Base-by-base conservation (phyloP, 1,284 basidiomycete species). In the Pascua guehoae region DNA sequence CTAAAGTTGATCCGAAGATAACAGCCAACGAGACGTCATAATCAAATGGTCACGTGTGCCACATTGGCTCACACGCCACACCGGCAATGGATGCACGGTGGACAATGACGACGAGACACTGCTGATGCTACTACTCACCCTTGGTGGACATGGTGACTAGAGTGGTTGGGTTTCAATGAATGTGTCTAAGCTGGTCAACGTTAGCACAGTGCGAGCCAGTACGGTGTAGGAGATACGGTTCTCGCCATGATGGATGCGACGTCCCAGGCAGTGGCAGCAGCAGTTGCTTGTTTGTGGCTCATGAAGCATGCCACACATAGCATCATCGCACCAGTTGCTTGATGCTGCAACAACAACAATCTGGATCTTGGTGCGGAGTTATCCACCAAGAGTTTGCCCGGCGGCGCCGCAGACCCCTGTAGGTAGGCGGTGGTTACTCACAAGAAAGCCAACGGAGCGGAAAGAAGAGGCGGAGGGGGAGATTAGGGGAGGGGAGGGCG, bases 61-160 rank as follows among this genome's bases (percentile, higher is more conserved):
- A 8, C 4, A 16, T 46, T 9, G 39, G 24, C 47, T n/a, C 36
- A 44, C 18, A n/a, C 32, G 38, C 18, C 46, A 41, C 36, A 42
- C 36, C 36, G 32, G 47, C 48, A 32, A 43, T 36, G n/a, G 32
- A 54, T 2, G 41, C 36, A 41, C 32, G 11, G 14, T 24, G 40
- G 41, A 41, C 43, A 12, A 9, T n/a, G 18, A 42, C n/a, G 37
- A 56, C 16, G 32, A 14, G 49, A 12, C 37, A 12, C 4, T n/a
- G 17, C 47, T 39, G 41, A 38, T 38, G 18, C 12, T 17, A 51
- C 16, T 39, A 67, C 72, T 72, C 65, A 76, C 74, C 72, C 66
- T 75, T 77, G 66, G 75, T 75, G 61, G 75, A 77, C 75, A 77
- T 77, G 64, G 49, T 61, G 46, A 44, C 50, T 15, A 44, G 36